A percentile compares a stretch with the other conserved stretches of the same genome.
phyloP scores from a whole-genome alignment of 352 stramenopile genomes.

The Globisporangium orthogonon region DNA sequence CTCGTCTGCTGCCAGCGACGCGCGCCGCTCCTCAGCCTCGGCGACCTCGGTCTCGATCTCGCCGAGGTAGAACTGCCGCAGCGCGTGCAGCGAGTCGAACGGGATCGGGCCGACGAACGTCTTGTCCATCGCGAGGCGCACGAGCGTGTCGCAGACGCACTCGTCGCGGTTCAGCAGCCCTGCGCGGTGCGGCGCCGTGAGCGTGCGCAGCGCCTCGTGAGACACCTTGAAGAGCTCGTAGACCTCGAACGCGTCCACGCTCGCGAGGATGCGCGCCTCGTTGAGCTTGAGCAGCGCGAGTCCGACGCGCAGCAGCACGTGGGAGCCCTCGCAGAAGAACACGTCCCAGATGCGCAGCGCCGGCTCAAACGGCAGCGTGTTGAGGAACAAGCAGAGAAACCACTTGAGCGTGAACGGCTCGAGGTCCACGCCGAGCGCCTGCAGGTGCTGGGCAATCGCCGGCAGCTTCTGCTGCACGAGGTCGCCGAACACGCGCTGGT shows the following conservation, averaged over 20 bases:
- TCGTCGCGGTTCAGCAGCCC: constrained; percentile 72
- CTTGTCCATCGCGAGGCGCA: constrained; percentile 77
- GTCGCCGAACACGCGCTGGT: constrained; percentile 85
- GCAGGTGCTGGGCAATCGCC: constrained; percentile 57
- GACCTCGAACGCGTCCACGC: constrained; percentile 69
- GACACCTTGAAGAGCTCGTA: constrained; percentile 83
- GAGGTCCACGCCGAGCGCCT: constrained; percentile 71
- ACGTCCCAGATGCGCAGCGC: constrained; percentile 89
- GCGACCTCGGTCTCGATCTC: constrained; percentile 55
- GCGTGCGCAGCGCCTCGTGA: constrained; percentile 43
- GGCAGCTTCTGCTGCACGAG: constrained; percentile 86
- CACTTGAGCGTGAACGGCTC: constrained; percentile 90
- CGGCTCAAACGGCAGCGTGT: constrained; percentile 84
- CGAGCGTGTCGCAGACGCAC: constrained; percentile 75
- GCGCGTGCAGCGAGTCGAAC: constrained; percentile 67
- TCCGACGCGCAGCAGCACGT: constrained; percentile 82
- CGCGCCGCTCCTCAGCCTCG: constrained; percentile 26
- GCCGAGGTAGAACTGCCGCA: constrained; percentile 54
- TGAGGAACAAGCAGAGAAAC: constrained; percentile 92
- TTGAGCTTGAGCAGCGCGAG: constrained; percentile 83
- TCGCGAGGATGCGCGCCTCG: constrained; percentile 59
- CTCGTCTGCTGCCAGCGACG: not conserved
- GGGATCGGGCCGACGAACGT: constrained; percentile 70
- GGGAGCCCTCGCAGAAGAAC: constrained; percentile 87
- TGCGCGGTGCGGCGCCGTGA: constrained; percentile 51